A percentile compares a stretch with the other conserved stretches of the same genome.
Conservation (phyloP, 2,329 filamentous ascomycete genomes). For the Claviceps quebecensis region DNA sequence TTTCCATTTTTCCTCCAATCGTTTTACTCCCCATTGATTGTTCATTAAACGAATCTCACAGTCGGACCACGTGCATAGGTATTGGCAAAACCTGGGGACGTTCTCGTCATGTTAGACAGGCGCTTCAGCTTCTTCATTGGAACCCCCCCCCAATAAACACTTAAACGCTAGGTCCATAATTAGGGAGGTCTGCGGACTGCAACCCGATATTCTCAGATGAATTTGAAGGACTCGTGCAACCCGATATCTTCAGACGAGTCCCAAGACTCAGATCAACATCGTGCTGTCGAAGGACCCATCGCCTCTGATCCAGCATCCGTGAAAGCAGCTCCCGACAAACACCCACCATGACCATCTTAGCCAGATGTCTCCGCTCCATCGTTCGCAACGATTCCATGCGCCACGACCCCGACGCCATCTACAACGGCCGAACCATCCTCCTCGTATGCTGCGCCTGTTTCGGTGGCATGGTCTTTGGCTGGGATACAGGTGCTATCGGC, state of each 20-base stretch:
- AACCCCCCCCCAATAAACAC: too few relatives aligned
- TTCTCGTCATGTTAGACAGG: background rate
- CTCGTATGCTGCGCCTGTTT: constrained; percentile 53
- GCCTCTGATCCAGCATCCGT: background rate
- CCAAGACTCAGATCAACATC: too few relatives aligned
- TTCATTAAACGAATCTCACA: background rate
- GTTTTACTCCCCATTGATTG: background rate
- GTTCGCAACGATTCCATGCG: constrained; percentile 61
- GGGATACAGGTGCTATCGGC: constrained; percentile 51
- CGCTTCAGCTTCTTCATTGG: too few relatives aligned
- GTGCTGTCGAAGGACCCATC: too few relatives aligned
- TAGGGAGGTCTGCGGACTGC: too few relatives aligned
- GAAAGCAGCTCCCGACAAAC: background rate
- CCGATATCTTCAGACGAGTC: too few relatives aligned
- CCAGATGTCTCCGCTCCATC: constrained; percentile 36
- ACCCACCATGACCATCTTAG: constrained; percentile 23
- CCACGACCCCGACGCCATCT: constrained; percentile 50
- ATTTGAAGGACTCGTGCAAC: too few relatives aligned
- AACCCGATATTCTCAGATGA: too few relatives aligned
- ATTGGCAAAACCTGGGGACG: background rate
- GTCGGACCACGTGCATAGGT: background rate
- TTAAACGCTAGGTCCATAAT: too few relatives aligned
- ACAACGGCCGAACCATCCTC: constrained; percentile 54
- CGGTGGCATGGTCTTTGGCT: constrained; percentile 42
- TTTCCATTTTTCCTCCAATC: background rate